phyloP scores from a whole-genome alignment of 495 filamentous ascomycete genomes.

The Trichodelitschia bisporula region DNA sequence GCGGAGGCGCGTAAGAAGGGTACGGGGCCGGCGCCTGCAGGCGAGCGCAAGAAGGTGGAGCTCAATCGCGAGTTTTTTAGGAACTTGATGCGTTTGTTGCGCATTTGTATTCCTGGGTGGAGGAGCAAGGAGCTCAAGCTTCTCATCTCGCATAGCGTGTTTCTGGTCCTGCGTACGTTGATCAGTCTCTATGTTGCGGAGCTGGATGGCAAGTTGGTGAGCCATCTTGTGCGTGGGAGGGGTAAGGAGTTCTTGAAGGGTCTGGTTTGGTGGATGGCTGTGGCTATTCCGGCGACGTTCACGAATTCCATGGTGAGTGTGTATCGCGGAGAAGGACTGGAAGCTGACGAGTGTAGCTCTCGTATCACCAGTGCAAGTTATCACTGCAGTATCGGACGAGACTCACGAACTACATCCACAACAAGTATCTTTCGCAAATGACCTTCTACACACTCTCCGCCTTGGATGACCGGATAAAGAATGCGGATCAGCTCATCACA shows the following conservation, averaged over 20 bases:
- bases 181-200: slow-evolving; percentile 91
- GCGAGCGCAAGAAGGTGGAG: slow-evolving; percentile 57
- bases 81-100: slow-evolving; percentile 51
- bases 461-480: slow-evolving; percentile 92
- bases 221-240: slow-evolving; percentile 69
- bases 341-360: slow-evolving; percentile 29
- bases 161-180: slow-evolving; percentile 61
- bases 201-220: slow-evolving; percentile 80
- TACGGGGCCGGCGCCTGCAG: slow-evolving; percentile 24
- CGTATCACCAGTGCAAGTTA: slow-evolving; percentile 89
- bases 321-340: slow-evolving; percentile 1
- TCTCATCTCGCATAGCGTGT: slow-evolving; percentile 61
- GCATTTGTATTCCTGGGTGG: slow-evolving; percentile 76
- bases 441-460: slow-evolving; percentile 94
- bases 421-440: slow-evolving; percentile 82
- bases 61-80: slow-evolving; percentile 90
- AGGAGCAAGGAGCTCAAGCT: slow-evolving; percentile 69
- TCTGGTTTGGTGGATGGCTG: slow-evolving; percentile 95
- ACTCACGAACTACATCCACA: slow-evolving; percentile 76
- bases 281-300: slow-evolving; percentile 91
- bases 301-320: slow-evolving; percentile 87
- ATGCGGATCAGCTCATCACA: slow-evolving; percentile 90
- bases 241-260: slow-evolving; percentile 76
- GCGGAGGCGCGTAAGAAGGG: slow-evolving; percentile 31
- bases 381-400: slow-evolving; percentile 78